Base-by-base conservation (phyloP, 2,329 filamentous ascomycete species). In the Teratosphaeria epicoccoides region DNA sequence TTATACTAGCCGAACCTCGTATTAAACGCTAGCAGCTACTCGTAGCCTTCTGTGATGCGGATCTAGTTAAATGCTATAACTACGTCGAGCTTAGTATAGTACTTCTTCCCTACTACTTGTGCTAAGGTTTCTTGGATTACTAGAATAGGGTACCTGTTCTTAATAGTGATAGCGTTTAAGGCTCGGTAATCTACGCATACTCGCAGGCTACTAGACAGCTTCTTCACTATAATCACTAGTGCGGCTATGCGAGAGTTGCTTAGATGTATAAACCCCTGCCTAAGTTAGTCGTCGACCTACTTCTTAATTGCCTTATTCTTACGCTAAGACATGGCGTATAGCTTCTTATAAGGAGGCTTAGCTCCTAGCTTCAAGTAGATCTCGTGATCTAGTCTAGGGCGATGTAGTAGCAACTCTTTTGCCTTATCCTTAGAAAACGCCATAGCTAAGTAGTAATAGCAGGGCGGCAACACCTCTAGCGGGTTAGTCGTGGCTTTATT, bases 1-100 rank as follows among this genome's bases (percentile, higher is more conserved):
- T n/a, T n/a, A n/a, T n/a, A n/a, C n/a, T n/a, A n/a, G n/a, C n/a
- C n/a, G n/a, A n/a, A n/a, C n/a, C 25, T n/a, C 28, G 17, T 44
- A 24, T 37, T 17, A 25, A 50, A 50, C n/a, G 24, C 40, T 9
- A 22, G 46, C n/a, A 33, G 17, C 49, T 50, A 50, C 22, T 50
- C 20, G n/a, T 50, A 17, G 43, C 49, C 20, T 37, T 9, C 22
- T 26, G 23, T 28, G 23, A 50, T 50, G 9, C 40, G 10, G 6
- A 50, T 28, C 9, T 24, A 23, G 29, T 37, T 37, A 37, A 37
- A 37, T 10, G 29, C 29, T 10, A 37, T 14, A 7, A 37, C n/a
- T 10, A 28, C 46, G 20, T 49, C 22, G 6, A 49, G 47, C 4
- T 14, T 37, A 10, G n/a, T 37, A 37, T 37, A n/a, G 29, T 37